A percentile compares a stretch with the other conserved stretches of the same genome.
These are phyloP conservation scores for Xylariales sp. DNA, from an alignment of 2,329 filamentous ascomycete species.

Conservation along the genomic window DNA sequence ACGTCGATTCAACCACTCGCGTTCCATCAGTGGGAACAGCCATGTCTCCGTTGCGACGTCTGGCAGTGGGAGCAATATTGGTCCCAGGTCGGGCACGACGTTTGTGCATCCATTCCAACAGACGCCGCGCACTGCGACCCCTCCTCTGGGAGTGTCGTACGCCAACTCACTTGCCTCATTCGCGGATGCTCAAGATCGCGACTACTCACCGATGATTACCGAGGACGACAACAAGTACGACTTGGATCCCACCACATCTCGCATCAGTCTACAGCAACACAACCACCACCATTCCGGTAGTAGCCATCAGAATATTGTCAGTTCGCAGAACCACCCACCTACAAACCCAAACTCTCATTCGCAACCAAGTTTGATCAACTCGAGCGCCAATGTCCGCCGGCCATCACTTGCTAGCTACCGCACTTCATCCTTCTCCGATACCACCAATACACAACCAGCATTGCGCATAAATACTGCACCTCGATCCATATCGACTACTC, in stretches of 20 bases:
- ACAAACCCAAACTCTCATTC: conserved; percentile 17
- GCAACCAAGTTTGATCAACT: conserved; percentile 22
- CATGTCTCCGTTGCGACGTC: conserved; percentile 52
- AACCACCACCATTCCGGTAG: conserved; percentile 16
- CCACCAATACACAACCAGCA: conserved; percentile 23
- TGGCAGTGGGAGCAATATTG: conserved; percentile 38
- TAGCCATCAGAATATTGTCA: too few species aligned
- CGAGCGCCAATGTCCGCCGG: conserved; percentile 25
- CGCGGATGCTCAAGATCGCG: conserved; percentile 33
- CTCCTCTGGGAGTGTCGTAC: conserved; percentile 53
- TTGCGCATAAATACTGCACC: conserved; percentile 36
- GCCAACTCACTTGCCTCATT: conserved; percentile 51
- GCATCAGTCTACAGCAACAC: conserved; percentile 23
- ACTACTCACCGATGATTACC: conserved; percentile 52
- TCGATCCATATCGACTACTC: conserved; percentile 20
- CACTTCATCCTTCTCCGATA: conserved; percentile 35
- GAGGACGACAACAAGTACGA: conserved; percentile 43
- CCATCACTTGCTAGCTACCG: conserved; percentile 36
- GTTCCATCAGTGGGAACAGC: conserved; percentile 55
- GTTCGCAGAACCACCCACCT: conserved; percentile 6
- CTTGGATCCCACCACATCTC: conserved; percentile 13
- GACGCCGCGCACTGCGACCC: conserved; percentile 56
- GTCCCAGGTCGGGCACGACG: conserved; percentile 25
- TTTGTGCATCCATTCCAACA: conserved; percentile 64
- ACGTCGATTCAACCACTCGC: conserved; percentile 48